Evolutionary conservation across 441 rosid genomes (phyloP).

Genomic region (Eruca vesicaria): DNA sequence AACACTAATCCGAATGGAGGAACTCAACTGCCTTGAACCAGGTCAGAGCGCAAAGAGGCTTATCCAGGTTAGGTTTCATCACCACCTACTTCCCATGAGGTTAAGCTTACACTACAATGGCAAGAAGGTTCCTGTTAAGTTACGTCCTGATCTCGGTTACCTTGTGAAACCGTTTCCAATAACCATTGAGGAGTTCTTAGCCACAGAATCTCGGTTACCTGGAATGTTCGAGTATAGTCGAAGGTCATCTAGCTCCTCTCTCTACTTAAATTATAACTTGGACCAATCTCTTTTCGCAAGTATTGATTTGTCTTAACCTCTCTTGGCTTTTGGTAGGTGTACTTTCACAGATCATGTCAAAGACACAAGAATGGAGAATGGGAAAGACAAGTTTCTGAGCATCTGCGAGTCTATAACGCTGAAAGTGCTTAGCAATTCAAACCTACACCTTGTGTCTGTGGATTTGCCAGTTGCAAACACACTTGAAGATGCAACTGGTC

Average conservation of each 20-base stretch:
- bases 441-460: conserved; percentile 71
- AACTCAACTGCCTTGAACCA: conserved; percentile 61
- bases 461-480: conserved; percentile 74
- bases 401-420: conserved; percentile 69
- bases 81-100: conserved; percentile 86
- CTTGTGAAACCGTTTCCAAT: conserved; percentile 79
- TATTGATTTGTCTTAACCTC: neutral
- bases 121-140: conserved; percentile 68
- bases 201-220: conserved; percentile 65
- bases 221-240: conserved; percentile 91
- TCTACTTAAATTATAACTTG: neutral
- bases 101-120: conserved; percentile 52
- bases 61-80: conserved; percentile 83
- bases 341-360: conserved; percentile 57
- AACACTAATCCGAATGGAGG: conserved; percentile 71
- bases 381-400: conserved; percentile 63
- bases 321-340: conserved; percentile 52
- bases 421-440: conserved; percentile 82
- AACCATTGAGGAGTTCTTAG: conserved; percentile 45
- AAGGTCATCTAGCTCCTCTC: conserved; percentile 51
- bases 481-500: conserved; percentile 79
- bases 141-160: conserved; percentile 93
- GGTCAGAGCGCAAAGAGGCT: conserved; percentile 52
- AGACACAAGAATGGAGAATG: conserved; percentile 55
- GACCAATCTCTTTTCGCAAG: no score